Conservation (phyloP, 169 alveolate genomes). For the Eimeria maxima region DNA sequence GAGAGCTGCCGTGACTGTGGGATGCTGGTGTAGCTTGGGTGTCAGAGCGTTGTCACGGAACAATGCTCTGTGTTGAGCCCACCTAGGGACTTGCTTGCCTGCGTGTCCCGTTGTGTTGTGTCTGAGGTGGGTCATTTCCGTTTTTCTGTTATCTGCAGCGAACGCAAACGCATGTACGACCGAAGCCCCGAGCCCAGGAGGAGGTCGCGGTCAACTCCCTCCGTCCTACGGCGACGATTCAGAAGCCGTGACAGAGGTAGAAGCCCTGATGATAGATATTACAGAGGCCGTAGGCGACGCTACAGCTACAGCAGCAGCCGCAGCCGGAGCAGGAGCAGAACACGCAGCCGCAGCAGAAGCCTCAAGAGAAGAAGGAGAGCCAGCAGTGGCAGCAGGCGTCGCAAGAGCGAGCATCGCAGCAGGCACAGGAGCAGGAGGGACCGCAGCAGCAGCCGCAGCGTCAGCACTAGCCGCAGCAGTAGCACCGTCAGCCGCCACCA, state of each 20-base stretch:
- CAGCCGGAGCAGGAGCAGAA: conserved; percentile 49
- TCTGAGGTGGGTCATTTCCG: neutral
- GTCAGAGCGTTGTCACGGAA: neutral
- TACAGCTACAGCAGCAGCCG: conserved; percentile 61
- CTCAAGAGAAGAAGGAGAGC: conserved; percentile 17
- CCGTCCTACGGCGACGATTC: conserved; percentile 62
- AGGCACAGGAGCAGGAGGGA: conserved; percentile 63
- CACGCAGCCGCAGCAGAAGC: conserved; percentile 56
- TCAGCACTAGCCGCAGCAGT: conserved; percentile 9
- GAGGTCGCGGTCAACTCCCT: conserved; percentile 70
- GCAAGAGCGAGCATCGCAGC: conserved; percentile 41
- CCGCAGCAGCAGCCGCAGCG: conserved; percentile 53
- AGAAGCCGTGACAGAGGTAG: conserved; percentile 68
- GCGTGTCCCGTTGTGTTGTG: neutral
- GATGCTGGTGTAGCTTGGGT: neutral
- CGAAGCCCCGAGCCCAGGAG: conserved; percentile 57
- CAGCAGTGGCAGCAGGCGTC: conserved; percentile 48
- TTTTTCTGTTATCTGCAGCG: conserved; percentile 21
- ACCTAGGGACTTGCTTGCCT: neutral
- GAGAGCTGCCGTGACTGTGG: neutral
- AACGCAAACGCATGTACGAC: conserved; percentile 10
- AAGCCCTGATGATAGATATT: conserved; percentile 57
- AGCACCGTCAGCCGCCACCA: conserved; percentile 54
- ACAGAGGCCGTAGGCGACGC: conserved; percentile 63
- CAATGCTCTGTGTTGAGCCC: neutral